Evolutionary conservation across 75 land plant genomes (phyloP).

Genomic region (Selaginella tamariscina): DNA sequence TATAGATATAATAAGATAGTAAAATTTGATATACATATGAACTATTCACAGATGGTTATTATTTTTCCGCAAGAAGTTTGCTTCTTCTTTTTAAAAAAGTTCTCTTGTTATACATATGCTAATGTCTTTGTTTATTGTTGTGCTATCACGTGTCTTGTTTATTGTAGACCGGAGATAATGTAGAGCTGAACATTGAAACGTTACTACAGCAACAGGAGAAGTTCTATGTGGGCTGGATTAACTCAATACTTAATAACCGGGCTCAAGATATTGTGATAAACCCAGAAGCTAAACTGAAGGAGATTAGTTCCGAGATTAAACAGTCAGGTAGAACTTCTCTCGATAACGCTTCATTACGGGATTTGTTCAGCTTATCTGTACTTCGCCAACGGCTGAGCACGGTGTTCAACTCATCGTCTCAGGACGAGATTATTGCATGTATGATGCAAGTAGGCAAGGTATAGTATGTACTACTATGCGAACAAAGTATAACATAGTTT

Average conservation of each 20-base stretch:
- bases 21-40: too few species aligned
- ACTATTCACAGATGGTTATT: too few species aligned
- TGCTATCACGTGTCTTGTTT: too few species aligned
- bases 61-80: too few species aligned
- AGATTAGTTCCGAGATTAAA: neutral
- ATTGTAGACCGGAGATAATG: too few species aligned
- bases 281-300: constrained; percentile 6
- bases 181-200: neutral
- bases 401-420: constrained; percentile 28
- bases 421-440: constrained; percentile 39
- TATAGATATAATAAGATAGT: too few species aligned
- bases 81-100: too few species aligned
- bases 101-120: too few species aligned
- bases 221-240: neutral
- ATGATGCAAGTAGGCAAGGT: constrained; percentile 68
- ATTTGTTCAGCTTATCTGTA: constrained; percentile 50
- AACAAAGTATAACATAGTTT: neutral
- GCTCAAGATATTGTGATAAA: constrained; percentile 1
- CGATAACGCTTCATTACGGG: constrained; percentile 26
- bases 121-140: too few species aligned
- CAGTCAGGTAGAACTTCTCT: neutral
- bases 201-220: constrained; percentile 1
- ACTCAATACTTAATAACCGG: neutral
- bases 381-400: constrained; percentile 42
- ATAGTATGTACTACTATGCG: neutral